These are phyloP conservation scores for Amanita rubescens DNA, from an alignment of 768 basidiomycete species.

Conservation along the genomic window DNA sequence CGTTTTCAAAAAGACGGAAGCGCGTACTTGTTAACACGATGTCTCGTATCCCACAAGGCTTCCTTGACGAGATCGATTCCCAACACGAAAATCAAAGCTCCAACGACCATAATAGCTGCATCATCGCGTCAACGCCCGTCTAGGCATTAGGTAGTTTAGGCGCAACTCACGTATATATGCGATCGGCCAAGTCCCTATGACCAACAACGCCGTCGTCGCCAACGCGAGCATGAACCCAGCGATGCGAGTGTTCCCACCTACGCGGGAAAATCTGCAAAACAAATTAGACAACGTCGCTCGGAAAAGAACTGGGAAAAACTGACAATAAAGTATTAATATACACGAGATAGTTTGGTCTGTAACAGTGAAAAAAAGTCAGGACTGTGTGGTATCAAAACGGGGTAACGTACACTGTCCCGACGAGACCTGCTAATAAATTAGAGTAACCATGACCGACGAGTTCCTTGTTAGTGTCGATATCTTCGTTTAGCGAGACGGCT, in stretches of 20 bases:
- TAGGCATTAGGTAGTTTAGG: too few species aligned
- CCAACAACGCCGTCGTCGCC: slow-evolving; percentile 61
- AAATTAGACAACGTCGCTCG: background rate
- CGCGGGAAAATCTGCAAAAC: slow-evolving; percentile 73
- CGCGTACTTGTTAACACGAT: slow-evolving; percentile 70
- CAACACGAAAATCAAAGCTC: slow-evolving; percentile 87
- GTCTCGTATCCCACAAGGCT: slow-evolving; percentile 91
- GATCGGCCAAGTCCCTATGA: slow-evolving; percentile 84
- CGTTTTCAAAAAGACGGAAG: background rate
- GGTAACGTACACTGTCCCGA: slow-evolving; percentile 69
- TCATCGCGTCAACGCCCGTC: too few species aligned
- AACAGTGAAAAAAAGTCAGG: too few species aligned
- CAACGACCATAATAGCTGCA: slow-evolving; percentile 87
- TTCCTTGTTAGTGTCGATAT: slow-evolving; percentile 88
- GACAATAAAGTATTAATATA: slow-evolving; percentile 83
- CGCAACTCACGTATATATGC: slow-evolving; percentile 87
- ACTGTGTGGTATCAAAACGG: background rate
- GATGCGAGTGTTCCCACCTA: slow-evolving; percentile 80
- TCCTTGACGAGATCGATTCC: slow-evolving; percentile 94
- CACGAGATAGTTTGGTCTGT: slow-evolving; percentile 77
- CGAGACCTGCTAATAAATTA: slow-evolving; percentile 71
- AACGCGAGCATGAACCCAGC: slow-evolving; percentile 82
- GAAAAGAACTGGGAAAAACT: slow-evolving; percentile 1
- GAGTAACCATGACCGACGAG: slow-evolving; percentile 90
- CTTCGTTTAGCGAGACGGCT: slow-evolving; percentile 86